phyloP scores from a whole-genome alignment of 495 filamentous ascomycete species.

The Xylaria nigripes region DNA sequence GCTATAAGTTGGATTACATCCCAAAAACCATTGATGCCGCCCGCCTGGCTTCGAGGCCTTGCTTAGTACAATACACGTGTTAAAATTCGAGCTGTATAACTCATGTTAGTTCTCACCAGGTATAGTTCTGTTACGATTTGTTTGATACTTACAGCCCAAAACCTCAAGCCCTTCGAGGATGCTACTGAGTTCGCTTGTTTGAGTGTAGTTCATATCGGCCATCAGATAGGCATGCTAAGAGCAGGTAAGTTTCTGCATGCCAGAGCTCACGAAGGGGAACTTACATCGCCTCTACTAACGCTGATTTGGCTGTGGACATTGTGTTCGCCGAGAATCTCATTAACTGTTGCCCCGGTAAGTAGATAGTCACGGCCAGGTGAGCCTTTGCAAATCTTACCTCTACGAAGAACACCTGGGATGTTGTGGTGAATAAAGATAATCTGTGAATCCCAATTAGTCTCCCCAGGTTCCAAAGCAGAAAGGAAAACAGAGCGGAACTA shows the following conservation, averaged over 20 bases:
- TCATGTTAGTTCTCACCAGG: constrained; percentile 11
- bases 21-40: not conserved
- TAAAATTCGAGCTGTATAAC: constrained; percentile 61
- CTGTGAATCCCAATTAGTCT: constrained; percentile 25
- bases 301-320: constrained; percentile 99
- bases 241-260: constrained; percentile 9
- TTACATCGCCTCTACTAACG: constrained; percentile 82
- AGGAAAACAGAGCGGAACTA: too few species aligned
- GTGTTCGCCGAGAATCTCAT: constrained; percentile 85
- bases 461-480: not conserved
- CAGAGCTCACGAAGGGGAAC: constrained; percentile 12
- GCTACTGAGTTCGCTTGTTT: constrained; percentile 70
- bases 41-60: not conserved
- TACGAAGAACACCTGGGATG: constrained; percentile 85
- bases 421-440: constrained; percentile 95
- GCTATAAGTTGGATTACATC: not conserved
- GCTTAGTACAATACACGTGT: constrained; percentile 79
- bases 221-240: constrained; percentile 81
- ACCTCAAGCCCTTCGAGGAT: constrained; percentile 74
- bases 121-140: not conserved
- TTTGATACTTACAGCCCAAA: constrained; percentile 60
- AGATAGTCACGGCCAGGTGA: not conserved
- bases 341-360: constrained; percentile 48
- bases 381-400: constrained; percentile 41
- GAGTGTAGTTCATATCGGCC: constrained; percentile 91